Evolutionary conservation across 148 eudicot genomes (phyloP), one percentile per base, ranked within the genome.

Genomic region (Polygonum aviculare): DNA sequence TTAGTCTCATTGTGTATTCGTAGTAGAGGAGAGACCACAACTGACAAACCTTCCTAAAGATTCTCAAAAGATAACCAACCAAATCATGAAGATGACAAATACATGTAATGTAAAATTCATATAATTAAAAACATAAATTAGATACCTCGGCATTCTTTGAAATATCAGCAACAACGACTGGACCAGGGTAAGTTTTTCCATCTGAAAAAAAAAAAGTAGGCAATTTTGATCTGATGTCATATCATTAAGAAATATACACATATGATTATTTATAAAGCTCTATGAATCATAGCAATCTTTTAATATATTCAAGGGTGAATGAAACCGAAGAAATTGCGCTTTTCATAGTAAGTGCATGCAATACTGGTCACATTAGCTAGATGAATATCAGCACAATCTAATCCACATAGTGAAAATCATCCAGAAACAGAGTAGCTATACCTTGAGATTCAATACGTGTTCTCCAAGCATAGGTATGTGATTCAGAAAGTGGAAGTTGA

Each of bases 1-100:
- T 91, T 88, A 54, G 97, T 96, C 81, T 86, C 88, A 82, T 96
- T 96, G 78, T 90, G 89, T 81, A 96, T 85, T 84, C 89, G 88
- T 69, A 96, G 76, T 74, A 91, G 78, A 62, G 99, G 99, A 78
- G 98, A 91, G 75, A 93, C 84, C 36, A 54, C 59, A 76, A 96
- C 77, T 47, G 87, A 87, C 84, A 96, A 78, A 35, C 93, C 97
- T 78, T 91, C 98, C 99, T 96, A 86, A 31, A 76, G 77, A 75
- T 50, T 22, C 39, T 45, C 63, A 57, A 78, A 67, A 41, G 31
- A 45, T 44, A 55, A 49, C 18, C 22, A 19, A 63, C 36, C 44
- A 33, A 36, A 67, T 67, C 19, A 67, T 67, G 21, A 67, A 67
- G 44, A 67, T 36, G n/a, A 22, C 67, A 60, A 60, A 67, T 67